Evolutionary conservation across 495 filamentous ascomycete genomes (phyloP), one percentile per base, ranked within the genome.

Genomic region (Glutinoglossum americanum): DNA sequence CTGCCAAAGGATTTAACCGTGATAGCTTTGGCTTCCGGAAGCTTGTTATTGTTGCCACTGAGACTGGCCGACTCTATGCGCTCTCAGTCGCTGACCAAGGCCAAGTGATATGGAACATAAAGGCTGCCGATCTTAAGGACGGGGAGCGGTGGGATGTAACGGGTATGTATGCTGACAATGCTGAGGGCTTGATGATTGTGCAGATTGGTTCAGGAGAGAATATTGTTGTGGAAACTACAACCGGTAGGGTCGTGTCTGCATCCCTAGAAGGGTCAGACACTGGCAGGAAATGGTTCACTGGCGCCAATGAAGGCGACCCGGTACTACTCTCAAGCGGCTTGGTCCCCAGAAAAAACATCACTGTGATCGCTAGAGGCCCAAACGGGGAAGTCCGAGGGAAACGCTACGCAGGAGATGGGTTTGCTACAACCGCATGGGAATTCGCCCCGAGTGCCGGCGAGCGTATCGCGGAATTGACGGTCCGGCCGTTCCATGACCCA

Each of bases 11-110:
- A 17, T 71, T 82, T 33, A 71, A 74, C 13, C 71, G 82, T 13
- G 87, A 96, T 64, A 80, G 76, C 64, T 97, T 96, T 66, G 92
- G 90, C 28, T 85, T 94, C 64, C 77, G 81, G 59, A 94, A 93
- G 67, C 70, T 90, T 33, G 77, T 83, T 7, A 73, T 95, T 60
- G 74, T 93, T 48, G 89, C 86, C 7, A 95, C 90, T 8, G 74
- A 80, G 59, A 79, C 79, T 57, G 90, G 90, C 9, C 79, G 85
- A 55, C 67, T 97, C 8, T 84, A 85, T 59, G 84, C 80, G 8
- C 73, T 98, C 33, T 81, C 94, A 64, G 75, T 80, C 39, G 87
- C 83, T 8, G 83, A 80, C 51, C 76, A 83, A 39, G 88, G 87
- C 7, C 72, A 73, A 25, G 71, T 93, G n/a, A 69, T 84, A 10